These are phyloP conservation scores for Alternaria longipes DNA, from an alignment of 2,329 filamentous ascomycete genomes.

Conservation along the genomic window DNA sequence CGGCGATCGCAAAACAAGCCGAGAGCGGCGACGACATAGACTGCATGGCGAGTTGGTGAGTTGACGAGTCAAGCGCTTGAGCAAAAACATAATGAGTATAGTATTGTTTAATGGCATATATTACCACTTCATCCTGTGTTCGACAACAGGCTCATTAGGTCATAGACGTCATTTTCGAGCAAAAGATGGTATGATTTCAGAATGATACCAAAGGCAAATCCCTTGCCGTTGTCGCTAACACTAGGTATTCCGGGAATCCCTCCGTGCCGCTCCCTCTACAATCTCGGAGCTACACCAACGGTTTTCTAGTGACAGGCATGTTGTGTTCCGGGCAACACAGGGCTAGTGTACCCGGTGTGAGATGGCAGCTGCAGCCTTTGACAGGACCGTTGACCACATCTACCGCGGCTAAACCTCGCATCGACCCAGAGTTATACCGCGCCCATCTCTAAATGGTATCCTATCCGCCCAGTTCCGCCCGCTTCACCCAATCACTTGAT, in stretches of 20 bases:
- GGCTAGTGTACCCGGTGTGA: not conserved
- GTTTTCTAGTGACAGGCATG: not conserved
- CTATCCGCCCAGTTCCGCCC: not conserved
- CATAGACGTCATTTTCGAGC: not conserved
- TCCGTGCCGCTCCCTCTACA: not conserved
- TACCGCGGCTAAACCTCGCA: constrained; percentile 7
- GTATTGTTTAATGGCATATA: constrained; percentile 12
- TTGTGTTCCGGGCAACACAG: not conserved
- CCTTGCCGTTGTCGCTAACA: not conserved
- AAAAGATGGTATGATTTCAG: not conserved
- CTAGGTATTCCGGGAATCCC: not conserved
- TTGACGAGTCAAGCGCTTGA: constrained; percentile 6
- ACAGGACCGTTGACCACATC: constrained; percentile 1
- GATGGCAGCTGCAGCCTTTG: constrained; percentile 3
- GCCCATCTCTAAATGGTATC: not conserved
- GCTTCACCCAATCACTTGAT: constrained; percentile 17
- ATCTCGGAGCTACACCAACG: not conserved
- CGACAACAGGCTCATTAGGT: not conserved
- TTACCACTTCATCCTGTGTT: not conserved
- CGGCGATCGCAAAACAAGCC: not conserved
- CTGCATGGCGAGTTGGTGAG: not conserved
- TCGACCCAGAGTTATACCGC: not conserved
- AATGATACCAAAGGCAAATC: not conserved
- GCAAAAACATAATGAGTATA: constrained; percentile 7
- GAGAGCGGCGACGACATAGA: not conserved